These are phyloP conservation scores for Hygrocybe coccinea DNA, from an alignment of 768 basidiomycete species.

Conservation along the genomic window DNA sequence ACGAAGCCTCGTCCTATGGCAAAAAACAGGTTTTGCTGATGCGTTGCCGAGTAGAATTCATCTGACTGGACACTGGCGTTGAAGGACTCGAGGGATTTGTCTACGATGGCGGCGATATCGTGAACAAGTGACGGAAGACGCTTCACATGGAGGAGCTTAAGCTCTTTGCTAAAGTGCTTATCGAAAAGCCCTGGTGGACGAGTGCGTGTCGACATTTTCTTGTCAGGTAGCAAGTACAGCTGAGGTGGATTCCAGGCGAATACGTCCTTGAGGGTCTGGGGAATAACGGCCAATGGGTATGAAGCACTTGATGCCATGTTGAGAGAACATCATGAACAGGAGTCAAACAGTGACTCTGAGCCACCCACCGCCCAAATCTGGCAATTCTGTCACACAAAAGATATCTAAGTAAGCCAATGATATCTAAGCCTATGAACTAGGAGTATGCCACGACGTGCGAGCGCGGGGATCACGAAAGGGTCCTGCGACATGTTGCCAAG, in stretches of 20 bases:
- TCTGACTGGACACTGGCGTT: background rate
- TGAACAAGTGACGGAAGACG: conserved; percentile 14
- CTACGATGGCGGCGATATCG: conserved; percentile 5
- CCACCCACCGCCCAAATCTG: no score
- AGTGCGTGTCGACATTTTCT: conserved; percentile 2
- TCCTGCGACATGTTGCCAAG: no score
- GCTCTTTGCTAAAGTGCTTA: conserved; percentile 7
- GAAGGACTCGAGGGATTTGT: conserved; percentile 1
- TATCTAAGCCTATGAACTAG: no score
- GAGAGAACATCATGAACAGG: no score
- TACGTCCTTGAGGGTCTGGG: background rate
- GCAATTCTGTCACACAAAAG: no score
- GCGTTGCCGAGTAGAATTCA: conserved; percentile 38
- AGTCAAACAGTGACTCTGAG: no score
- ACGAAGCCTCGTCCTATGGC: background rate
- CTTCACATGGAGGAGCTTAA: conserved; percentile 7
- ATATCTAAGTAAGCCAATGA: no score
- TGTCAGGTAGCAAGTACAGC: background rate
- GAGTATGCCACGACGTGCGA: no score
- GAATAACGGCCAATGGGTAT: no score
- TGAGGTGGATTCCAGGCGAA: conserved; percentile 11
- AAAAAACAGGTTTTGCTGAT: conserved; percentile 30
- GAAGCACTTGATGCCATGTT: no score
- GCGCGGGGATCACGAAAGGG: no score
- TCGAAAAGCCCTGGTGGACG: conserved; percentile 9